Base-by-base conservation (phyloP, 2,329 filamentous ascomycete genomes). In the Botrytis fabae region DNA sequence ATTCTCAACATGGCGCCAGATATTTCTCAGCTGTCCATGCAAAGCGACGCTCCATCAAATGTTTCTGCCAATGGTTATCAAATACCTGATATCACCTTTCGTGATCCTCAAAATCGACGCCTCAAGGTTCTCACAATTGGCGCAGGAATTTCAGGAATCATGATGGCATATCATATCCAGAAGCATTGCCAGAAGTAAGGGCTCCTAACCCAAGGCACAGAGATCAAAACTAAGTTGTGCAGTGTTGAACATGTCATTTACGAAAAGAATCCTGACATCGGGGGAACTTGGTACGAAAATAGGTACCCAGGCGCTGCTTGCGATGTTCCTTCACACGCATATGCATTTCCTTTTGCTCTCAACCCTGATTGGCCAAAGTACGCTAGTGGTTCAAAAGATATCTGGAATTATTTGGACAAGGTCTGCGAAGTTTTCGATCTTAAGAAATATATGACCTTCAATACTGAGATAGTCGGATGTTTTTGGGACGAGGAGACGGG, bases 381-480 rank as follows among this genome's bases (percentile, higher is more conserved):
- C 70, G 89, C 88, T 74, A 86, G 88, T 0, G 85, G 85, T 0
- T 87, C 90, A 75, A 85, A 88, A 76, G 88, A 90, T 77, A 88
- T 90, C 40, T 82, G 85, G 82, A 81, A 73, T 9, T 87, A 87
- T 74, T 81, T 87, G 0, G 78, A 84, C 72, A 85, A 84, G 75
- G 84, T 87, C 25, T 85, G 83, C 75, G 80, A 86, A 7, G 82
- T 81, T 0, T 87, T 86, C 73, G 84, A 83, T 61, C 80, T 87
- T 5, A 81, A 83, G 61, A 86, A 86, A 74, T 86, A 86, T 78
- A 87, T 87, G 84, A 84, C 79, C 2, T 86, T 87, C 80, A 83
- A 85, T 72, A 85, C 83, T 14, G 81, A 85, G 75, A 82, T 86
- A 20, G 78, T 82, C 0, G 83, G 83, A 6, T 83, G 83, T 32